A percentile compares a stretch with the other conserved stretches of the same genome.
These are phyloP conservation scores for Trametes hirsuta DNA, from an alignment of 1,284 basidiomycete species.

Conservation along the genomic window DNA sequence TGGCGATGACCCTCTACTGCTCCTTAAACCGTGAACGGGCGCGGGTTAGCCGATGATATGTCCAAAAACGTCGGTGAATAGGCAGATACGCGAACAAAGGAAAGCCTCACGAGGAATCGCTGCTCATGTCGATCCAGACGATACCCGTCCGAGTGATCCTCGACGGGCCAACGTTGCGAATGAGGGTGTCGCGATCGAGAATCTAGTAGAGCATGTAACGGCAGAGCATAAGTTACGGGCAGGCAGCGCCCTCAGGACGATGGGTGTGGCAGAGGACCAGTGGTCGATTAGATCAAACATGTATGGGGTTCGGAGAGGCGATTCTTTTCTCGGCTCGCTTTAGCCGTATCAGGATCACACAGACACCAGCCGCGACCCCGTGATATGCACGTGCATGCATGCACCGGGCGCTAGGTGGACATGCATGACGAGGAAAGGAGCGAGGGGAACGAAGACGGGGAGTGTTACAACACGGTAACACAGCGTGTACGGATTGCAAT, in stretches of 20 bases:
- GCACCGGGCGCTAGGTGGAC: no score
- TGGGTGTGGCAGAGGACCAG: not conserved
- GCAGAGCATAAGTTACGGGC: conserved; percentile 3
- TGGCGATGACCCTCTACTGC: conserved; percentile 21
- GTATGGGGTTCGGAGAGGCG: not conserved
- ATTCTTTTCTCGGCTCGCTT: not conserved
- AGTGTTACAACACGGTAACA: no score
- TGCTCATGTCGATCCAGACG: conserved; percentile 14
- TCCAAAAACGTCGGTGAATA: not conserved
- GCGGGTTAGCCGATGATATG: not conserved
- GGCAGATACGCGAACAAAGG: conserved; percentile 1
- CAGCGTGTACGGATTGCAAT: no score
- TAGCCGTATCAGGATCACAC: not conserved
- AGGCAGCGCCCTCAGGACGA: not conserved
- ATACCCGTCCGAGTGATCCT: not conserved
- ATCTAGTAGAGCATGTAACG: not conserved
- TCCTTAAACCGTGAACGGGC: not conserved
- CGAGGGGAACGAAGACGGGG: no score
- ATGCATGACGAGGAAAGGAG: no score
- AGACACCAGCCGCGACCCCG: not conserved
- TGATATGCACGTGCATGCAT: not conserved
- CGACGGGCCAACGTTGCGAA: not conserved
- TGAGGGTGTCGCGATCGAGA: no score
- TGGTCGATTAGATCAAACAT: not conserved
- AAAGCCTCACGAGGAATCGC: conserved; percentile 19